Evolutionary conservation across 345 rosid species (phyloP).

Genomic region (Aquilaria malaccensis): DNA sequence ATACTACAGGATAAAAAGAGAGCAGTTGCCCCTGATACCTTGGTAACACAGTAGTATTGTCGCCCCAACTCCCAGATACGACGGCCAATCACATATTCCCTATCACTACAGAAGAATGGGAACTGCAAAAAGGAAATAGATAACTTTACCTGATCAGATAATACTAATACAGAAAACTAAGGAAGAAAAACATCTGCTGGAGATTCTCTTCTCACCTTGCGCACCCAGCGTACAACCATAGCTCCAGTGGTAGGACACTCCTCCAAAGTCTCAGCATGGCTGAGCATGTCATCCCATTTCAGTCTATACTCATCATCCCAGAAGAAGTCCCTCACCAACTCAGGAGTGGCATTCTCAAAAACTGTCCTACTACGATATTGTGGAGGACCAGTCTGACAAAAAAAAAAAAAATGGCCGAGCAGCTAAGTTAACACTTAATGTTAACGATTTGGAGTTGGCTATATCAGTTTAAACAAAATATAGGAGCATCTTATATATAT

Average conservation of each 20-base stretch:
- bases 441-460: no score
- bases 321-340: conserved; percentile 86
- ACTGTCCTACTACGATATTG: conserved; percentile 84
- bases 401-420: neutral
- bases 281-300: conserved; percentile 91
- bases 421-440: no score
- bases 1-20: neutral
- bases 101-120: conserved; percentile 97
- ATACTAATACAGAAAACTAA: conserved; percentile 6
- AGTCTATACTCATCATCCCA: conserved; percentile 89
- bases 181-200: conserved; percentile 1
- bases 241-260: conserved; percentile 67
- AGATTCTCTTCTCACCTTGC: conserved; percentile 49
- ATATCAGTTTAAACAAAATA: no score
- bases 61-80: conserved; percentile 92
- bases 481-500: no score
- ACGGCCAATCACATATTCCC: conserved; percentile 92
- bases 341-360: conserved; percentile 86
- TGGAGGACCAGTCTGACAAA: conserved; percentile 60
- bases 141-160: conserved; percentile 6
- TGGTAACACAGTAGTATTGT: conserved; percentile 73
- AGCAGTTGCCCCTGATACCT: conserved; percentile 34
- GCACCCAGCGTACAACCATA: conserved; percentile 87
- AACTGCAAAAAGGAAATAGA: conserved; percentile 40
- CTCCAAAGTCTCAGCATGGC: conserved; percentile 52